phyloP scores from a whole-genome alignment of 2,329 filamentous ascomycete species.

The Albophoma yamanashiensis region DNA sequence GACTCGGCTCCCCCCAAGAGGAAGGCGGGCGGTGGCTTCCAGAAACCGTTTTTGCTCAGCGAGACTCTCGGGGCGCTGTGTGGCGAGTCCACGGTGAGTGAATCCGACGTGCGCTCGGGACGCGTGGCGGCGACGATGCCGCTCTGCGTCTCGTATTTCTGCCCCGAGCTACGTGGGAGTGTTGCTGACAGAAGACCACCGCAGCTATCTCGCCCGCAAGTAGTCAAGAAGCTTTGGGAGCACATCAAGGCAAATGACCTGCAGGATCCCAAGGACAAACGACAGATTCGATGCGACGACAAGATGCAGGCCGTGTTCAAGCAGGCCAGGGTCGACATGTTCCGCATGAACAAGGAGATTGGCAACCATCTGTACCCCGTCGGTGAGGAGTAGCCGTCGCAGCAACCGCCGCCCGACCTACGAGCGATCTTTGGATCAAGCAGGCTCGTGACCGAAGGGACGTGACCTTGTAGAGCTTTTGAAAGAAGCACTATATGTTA shows the following conservation, averaged over 20 bases:
- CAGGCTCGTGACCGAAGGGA: not conserved
- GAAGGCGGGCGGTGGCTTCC: constrained; percentile 86
- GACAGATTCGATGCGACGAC: constrained; percentile 88
- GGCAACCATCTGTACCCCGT: constrained; percentile 80
- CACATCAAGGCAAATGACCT: constrained; percentile 84
- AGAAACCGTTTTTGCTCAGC: constrained; percentile 73
- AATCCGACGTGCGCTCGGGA: not conserved
- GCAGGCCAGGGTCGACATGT: constrained; percentile 88
- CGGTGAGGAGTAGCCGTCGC: constrained; percentile 47
- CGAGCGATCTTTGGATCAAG: not conserved
- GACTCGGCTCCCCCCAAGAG: constrained; percentile 52
- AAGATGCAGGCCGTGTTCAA: constrained; percentile 89
- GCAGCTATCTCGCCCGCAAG: constrained; percentile 84
- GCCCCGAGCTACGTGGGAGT: not conserved
- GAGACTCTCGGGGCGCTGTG: constrained; percentile 57
- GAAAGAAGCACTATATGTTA: not conserved
- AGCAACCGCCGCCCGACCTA: not conserved
- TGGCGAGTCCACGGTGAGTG: constrained; percentile 54
- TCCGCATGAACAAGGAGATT: constrained; percentile 97
- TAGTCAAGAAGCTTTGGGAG: constrained; percentile 92
- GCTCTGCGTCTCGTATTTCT: not conserved
- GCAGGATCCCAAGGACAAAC: constrained; percentile 84
- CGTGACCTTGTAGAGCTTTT: not conserved
- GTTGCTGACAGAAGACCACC: not conserved
- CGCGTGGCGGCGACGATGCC: not conserved